Base-by-base conservation (phyloP, 2,329 filamentous ascomycete species). In the Ceratocystis destructans region DNA sequence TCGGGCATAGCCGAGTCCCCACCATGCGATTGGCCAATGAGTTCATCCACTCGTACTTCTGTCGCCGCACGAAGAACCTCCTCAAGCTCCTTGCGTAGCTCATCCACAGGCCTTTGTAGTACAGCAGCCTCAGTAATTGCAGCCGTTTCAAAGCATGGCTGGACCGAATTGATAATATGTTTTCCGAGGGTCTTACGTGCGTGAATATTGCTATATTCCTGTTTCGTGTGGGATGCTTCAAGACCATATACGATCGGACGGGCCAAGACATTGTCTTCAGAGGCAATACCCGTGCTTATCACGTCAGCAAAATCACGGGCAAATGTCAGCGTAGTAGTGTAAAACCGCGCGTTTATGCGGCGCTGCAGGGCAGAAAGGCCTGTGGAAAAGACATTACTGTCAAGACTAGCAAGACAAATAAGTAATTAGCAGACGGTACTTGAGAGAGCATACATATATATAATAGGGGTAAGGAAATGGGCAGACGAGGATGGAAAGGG, bases 161-260 rank as follows among this genome's bases (percentile, higher is more conserved):
- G 89, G 41, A 96, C 82, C 0, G 86, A 84, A 74, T 90, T 95
- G 70, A 96, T 82, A 69, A 96, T 96, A 31, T 91, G 85, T 75
- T 95, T 96, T 28, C 89, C 90, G n/a, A 96, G 78, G 71, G 87
- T 88, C 71, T 89, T 88, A 69, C 88, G 85, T 70, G 96, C 89
- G 67, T 89, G 88, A 68, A 90, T 84, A 71, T 96, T 90, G 68
- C 76, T 78, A 74, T 77, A 85, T 71, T 74, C 80, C 71, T 75
- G 78, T 75, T 78, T 85, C 69, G 69, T 77, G 71, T 71, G 79
- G 69, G 72, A 88, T 73, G 64, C 80, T 78, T 73, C 82, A 71
- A 71, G 76, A 5, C 71, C 69, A 44, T 77, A 76, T 31, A 70
- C 64, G 25, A 73, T 69, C 1, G 70, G 61, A 20, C 69, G 67